Evolutionary conservation across 2,329 filamentous ascomycete genomes (phyloP).

Genomic region (Ceratocystis ficicola): DNA sequence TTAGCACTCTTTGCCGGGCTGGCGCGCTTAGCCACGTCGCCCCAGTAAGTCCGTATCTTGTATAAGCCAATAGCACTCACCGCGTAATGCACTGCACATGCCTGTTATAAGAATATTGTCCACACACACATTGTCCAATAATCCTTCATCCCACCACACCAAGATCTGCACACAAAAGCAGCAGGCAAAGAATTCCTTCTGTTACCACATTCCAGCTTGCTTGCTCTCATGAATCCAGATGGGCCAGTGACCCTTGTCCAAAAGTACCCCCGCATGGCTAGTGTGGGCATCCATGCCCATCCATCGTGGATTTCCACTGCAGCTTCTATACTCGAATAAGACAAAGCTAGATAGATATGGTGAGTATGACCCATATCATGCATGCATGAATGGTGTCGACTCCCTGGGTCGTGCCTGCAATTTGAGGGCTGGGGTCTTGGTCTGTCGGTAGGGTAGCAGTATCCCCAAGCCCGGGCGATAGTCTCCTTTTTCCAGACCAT

Average conservation of each 20-base stretch:
- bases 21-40: too few relatives aligned
- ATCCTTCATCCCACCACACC: too few relatives aligned
- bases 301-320: neutral
- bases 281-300: neutral
- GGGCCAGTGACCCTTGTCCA: constrained; percentile 2
- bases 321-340: neutral
- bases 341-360: neutral
- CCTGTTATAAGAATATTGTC: neutral
- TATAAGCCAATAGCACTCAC: neutral
- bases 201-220: neutral
- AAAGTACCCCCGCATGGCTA: neutral
- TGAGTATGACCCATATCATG: neutral
- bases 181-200: neutral
- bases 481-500: neutral
- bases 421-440: neutral
- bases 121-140: neutral
- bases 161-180: too few relatives aligned
- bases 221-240: neutral
- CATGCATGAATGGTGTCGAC: neutral
- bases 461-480: neutral
- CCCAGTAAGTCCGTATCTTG: too few relatives aligned
- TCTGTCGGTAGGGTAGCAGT: constrained; percentile 2
- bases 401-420: neutral
- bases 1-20: too few relatives aligned
- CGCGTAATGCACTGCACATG: neutral